Percentiles rank a stretch among this genome's conserved stretches.
phyloP scores from a whole-genome alignment of 108 stramenopile genomes.

The Stephanodiscus triporus region DNA sequence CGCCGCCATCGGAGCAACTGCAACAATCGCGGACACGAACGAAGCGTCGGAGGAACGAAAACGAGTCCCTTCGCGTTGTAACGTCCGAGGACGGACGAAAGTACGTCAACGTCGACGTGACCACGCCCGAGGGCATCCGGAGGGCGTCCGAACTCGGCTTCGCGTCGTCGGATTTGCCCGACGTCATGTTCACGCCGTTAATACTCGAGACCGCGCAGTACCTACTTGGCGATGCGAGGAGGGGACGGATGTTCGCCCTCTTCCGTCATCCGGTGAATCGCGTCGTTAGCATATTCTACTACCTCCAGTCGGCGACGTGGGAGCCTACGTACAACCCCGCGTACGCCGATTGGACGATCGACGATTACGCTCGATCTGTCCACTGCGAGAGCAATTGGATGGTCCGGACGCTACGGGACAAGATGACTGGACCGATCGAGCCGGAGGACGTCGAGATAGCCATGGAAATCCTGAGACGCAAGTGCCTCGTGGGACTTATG shows the following conservation, averaged over 20 bases:
- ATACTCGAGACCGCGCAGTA: slow-evolving; percentile 23
- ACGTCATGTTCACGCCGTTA: slow-evolving; percentile 49
- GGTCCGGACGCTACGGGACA: slow-evolving; percentile 46
- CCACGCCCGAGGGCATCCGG: slow-evolving; percentile 36
- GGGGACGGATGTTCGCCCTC: not conserved
- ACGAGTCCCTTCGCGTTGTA: slow-evolving; percentile 24
- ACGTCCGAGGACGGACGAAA: slow-evolving; percentile 46
- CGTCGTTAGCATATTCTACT: slow-evolving; percentile 52
- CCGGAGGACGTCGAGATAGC: slow-evolving; percentile 47
- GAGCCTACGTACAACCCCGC: slow-evolving; percentile 53
- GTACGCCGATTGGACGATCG: slow-evolving; percentile 46
- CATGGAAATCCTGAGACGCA: slow-evolving; percentile 42
- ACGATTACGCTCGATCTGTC: slow-evolving; percentile 52
- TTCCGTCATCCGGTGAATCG: slow-evolving; percentile 6
- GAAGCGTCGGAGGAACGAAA: not conserved
- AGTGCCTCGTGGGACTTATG: slow-evolving; percentile 51
- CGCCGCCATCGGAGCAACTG: not conserved
- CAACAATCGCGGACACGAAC: not conserved
- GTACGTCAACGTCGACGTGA: slow-evolving; percentile 55
- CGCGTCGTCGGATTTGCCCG: slow-evolving; percentile 38
- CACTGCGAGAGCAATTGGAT: slow-evolving; percentile 62
- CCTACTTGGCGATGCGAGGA: slow-evolving; percentile 13
- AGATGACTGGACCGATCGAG: slow-evolving; percentile 45
- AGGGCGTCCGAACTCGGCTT: slow-evolving; percentile 37
- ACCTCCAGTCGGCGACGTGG: slow-evolving; percentile 64